Conservation (phyloP, 2,329 filamentous ascomycete species). For the Epichloe hybrida region DNA sequence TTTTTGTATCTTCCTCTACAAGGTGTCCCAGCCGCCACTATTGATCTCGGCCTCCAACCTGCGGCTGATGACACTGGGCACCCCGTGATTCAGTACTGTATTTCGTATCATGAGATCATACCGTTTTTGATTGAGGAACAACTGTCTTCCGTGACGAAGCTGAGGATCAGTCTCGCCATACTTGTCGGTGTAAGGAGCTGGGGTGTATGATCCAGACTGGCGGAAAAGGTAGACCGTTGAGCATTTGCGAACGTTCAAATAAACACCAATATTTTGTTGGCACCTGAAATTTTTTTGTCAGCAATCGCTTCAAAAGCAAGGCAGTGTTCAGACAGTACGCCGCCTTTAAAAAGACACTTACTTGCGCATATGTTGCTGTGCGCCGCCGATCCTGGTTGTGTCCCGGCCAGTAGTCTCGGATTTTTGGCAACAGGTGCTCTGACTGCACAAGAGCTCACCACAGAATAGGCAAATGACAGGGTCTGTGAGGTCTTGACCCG, state of each 20-base stretch:
- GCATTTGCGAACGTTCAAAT: constrained; percentile 95
- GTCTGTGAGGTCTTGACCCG: constrained; percentile 81
- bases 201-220: constrained; percentile 67
- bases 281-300: constrained; percentile 41
- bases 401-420: constrained; percentile 34
- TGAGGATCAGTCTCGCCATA: constrained; percentile 95
- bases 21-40: constrained; percentile 89
- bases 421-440: constrained; percentile 80
- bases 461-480: constrained; percentile 89
- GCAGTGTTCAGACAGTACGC: too few relatives aligned
- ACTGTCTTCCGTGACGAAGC: constrained; percentile 70
- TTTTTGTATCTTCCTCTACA: constrained; percentile 11
- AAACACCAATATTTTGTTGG: constrained; percentile 79
- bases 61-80: constrained; percentile 79
- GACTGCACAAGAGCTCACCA: constrained; percentile 91
- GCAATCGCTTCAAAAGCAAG: not conserved
- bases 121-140: constrained; percentile 85
- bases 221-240: constrained; percentile 78
- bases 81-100: constrained; percentile 73
- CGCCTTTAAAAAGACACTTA: constrained; percentile 32
- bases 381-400: constrained; percentile 54
- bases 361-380: constrained; percentile 80
- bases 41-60: constrained; percentile 93
- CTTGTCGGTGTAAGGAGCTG: constrained; percentile 86
- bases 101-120: constrained; percentile 81